Conservation (phyloP, 345 rosid species). For the Gossypium raimondii region DNA sequence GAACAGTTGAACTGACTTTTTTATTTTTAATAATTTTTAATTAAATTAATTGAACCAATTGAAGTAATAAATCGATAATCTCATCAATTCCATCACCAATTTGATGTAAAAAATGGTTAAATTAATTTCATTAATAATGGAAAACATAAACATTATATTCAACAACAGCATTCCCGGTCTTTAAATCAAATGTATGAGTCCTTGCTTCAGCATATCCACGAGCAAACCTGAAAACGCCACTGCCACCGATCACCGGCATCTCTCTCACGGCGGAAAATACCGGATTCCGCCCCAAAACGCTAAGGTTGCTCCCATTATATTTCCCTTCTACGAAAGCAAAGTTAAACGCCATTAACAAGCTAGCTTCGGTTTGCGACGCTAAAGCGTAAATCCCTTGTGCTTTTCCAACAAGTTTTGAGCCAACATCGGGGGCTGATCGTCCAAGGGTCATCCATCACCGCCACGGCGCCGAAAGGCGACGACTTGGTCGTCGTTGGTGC, state of each 20-base stretch:
- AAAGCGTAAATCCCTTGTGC: conserved; percentile 30
- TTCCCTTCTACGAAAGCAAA: conserved; percentile 31
- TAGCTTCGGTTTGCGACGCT: conserved; percentile 11
- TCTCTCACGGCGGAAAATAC: conserved; percentile 19
- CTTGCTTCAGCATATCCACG: conserved; percentile 30
- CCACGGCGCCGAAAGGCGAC: conserved; percentile 17
- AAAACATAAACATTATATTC: no score
- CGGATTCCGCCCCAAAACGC: conserved; percentile 25
- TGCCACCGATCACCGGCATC: conserved; percentile 31
- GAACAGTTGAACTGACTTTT: no score
- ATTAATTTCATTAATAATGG: no score
- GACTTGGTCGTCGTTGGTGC: conserved; percentile 20
- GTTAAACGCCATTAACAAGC: conserved; percentile 28
- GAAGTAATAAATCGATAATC: no score
- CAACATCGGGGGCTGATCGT: conserved; percentile 19
- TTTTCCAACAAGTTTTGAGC: conserved; percentile 23
- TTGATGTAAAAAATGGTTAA: no score
- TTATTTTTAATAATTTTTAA: no score
- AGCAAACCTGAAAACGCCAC: conserved; percentile 29
- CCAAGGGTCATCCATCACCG: conserved; percentile 25
- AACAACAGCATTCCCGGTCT: no score
- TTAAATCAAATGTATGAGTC: not conserved
- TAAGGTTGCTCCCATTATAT: conserved; percentile 30
- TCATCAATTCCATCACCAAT: no score
- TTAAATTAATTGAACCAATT: no score